phyloP scores from a whole-genome alignment of 768 basidiomycete genomes.

The Wakefieldia striispora region DNA sequence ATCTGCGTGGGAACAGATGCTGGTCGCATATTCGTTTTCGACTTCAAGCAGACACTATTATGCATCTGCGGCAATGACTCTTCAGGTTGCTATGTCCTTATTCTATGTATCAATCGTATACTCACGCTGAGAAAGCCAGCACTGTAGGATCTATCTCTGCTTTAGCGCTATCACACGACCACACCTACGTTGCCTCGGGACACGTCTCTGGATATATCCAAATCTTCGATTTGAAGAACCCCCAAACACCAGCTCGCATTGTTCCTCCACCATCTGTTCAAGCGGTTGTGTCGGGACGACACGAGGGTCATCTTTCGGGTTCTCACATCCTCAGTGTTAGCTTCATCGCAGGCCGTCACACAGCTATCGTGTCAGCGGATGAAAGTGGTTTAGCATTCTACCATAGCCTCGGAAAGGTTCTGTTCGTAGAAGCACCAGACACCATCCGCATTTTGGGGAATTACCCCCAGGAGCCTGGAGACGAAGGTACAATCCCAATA shows the following conservation, averaged over 20 bases:
- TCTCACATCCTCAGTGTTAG: constrained; percentile 78
- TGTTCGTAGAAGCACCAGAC: constrained; percentile 94
- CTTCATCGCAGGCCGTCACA: constrained; percentile 90
- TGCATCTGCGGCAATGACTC: constrained; percentile 73
- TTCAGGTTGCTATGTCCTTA: constrained; percentile 46
- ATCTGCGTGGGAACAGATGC: constrained; percentile 85
- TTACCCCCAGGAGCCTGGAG: constrained; percentile 58
- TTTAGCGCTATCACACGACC: constrained; percentile 87
- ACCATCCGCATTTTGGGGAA: constrained; percentile 91
- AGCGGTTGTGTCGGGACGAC: constrained; percentile 69
- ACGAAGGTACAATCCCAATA: constrained; percentile 3
- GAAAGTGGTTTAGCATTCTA: constrained; percentile 92
- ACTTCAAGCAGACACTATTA: constrained; percentile 84
- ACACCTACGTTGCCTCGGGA: constrained; percentile 88
- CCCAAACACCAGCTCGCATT: constrained; percentile 63
- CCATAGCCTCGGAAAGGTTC: constrained; percentile 88
- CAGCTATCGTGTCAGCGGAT: constrained; percentile 88
- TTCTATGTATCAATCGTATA: constrained; percentile 12
- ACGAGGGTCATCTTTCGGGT: constrained; percentile 82
- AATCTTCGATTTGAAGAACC: constrained; percentile 76
- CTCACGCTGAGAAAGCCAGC: constrained; percentile 44
- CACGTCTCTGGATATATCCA: constrained; percentile 83
- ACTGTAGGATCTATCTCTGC: constrained; percentile 80
- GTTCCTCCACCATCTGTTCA: constrained; percentile 67
- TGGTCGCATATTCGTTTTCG: constrained; percentile 80